These are phyloP conservation scores for Blastomyces parvus DNA, from an alignment of 2,329 filamentous ascomycete species.

Conservation along the genomic window DNA sequence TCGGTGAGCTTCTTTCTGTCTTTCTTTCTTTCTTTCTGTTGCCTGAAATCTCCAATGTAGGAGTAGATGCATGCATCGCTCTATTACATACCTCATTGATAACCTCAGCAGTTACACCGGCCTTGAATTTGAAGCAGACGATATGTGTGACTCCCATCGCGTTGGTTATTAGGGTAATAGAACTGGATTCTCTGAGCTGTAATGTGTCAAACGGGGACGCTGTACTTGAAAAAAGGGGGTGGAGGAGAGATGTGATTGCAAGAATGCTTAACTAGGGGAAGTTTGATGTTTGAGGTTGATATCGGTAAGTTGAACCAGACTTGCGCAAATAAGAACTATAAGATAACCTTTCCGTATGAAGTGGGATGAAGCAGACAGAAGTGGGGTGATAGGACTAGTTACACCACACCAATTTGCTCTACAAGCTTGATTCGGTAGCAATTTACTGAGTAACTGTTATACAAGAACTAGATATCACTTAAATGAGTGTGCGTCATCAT, in stretches of 20 bases:
- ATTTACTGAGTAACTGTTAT: background rate
- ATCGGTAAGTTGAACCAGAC: too few relatives aligned
- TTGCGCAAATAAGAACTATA: too few relatives aligned
- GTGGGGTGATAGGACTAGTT: background rate
- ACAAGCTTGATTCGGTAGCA: background rate
- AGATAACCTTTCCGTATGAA: background rate
- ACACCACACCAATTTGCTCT: background rate
- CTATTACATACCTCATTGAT: slow-evolving; percentile 46
- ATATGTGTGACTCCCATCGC: slow-evolving; percentile 58
- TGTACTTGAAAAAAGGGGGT: background rate
- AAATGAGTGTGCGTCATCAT: too few relatives aligned
- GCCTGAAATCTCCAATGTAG: too few relatives aligned
- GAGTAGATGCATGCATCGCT: background rate
- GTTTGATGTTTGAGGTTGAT: background rate
- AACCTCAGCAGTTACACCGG: slow-evolving; percentile 39
- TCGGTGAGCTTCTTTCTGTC: slow-evolving; percentile 6
- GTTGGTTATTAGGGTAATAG: background rate
- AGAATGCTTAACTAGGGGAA: background rate
- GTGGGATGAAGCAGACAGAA: background rate
- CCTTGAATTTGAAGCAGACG: slow-evolving; percentile 58
- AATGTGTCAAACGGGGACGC: background rate
- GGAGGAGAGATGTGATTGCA: background rate
- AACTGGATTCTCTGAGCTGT: background rate
- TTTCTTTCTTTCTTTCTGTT: too few relatives aligned
- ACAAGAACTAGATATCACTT: background rate